Conservation (phyloP, 1,139 yeast species). For the Zygosaccharomyces sapae region DNA sequence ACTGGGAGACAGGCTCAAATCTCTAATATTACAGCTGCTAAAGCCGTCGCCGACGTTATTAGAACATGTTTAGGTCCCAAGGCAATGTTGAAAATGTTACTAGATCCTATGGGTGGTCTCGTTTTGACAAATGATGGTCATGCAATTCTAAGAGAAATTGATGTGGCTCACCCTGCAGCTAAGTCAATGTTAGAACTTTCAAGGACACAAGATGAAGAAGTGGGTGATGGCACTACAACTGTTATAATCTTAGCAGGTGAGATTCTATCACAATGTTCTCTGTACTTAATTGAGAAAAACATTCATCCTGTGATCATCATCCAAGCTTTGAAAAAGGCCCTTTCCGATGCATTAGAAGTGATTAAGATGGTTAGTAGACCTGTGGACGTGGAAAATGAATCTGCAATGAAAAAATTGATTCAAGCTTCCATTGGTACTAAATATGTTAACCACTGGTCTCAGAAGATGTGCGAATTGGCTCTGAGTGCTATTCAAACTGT, state of each 20-base stretch:
- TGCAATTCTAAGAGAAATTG: constrained; percentile 83
- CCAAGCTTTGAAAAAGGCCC: constrained; percentile 88
- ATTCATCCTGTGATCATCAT: constrained; percentile 96
- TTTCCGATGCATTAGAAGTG: constrained; percentile 83
- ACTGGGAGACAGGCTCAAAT: constrained; percentile 97
- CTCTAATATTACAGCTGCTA: constrained; percentile 96
- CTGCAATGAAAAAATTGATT: constrained; percentile 81
- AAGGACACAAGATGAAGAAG: constrained; percentile 98
- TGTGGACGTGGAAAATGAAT: constrained; percentile 78
- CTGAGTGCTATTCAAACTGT: constrained; percentile 87
- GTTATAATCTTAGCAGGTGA: constrained; percentile 96
- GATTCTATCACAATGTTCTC: constrained; percentile 90
- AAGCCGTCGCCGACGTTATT: constrained; percentile 95
- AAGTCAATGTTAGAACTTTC: constrained; percentile 96
- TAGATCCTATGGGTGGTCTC: constrained; percentile 99
- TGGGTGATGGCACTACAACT: constrained; percentile 97
- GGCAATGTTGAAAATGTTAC: constrained; percentile 96
- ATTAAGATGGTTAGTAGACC: constrained; percentile 81
- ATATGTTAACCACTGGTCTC: constrained; percentile 87
- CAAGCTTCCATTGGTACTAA: constrained; percentile 94
- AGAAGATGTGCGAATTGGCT: constrained; percentile 85
- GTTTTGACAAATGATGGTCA: constrained; percentile 98
- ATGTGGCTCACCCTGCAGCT: constrained; percentile 96
- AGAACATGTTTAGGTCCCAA: constrained; percentile 99
- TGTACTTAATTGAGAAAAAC: constrained; percentile 81